Evolutionary conservation across 2,329 filamentous ascomycete genomes (phyloP).

Genomic region (Dendrostoma leiphaemia): DNA sequence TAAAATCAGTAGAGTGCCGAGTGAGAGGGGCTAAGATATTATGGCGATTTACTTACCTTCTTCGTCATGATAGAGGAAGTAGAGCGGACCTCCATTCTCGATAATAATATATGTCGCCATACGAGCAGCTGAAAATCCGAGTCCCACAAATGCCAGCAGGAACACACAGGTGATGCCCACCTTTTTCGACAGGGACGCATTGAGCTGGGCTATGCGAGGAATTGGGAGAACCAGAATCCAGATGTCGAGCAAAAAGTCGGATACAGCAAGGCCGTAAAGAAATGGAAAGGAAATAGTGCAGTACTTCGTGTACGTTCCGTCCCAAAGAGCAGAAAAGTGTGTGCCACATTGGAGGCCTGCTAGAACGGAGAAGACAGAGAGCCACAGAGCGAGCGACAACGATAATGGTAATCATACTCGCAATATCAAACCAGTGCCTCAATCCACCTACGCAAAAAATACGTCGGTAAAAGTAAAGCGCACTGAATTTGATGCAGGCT

Average conservation of each 20-base stretch:
- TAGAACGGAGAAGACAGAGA: conserved; percentile 20
- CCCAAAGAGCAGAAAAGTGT: conserved; percentile 23
- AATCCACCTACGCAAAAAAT: conserved; percentile 19
- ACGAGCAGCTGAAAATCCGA: conserved; percentile 9
- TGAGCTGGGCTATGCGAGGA: conserved; percentile 14
- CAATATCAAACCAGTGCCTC: conserved; percentile 13
- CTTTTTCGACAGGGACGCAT: neutral
- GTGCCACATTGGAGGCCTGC: conserved; percentile 23
- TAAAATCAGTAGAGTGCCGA: neutral
- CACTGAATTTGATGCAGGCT: conserved; percentile 20
- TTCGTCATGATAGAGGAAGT: neutral
- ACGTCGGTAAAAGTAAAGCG: conserved; percentile 23
- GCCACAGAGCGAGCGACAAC: conserved; percentile 19
- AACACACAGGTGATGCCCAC: conserved; percentile 17
- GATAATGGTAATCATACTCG: conserved; percentile 12
- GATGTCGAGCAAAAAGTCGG: conserved; percentile 23
- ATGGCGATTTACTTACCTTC: neutral
- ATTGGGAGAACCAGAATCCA: conserved; percentile 22
- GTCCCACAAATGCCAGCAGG: conserved; percentile 14
- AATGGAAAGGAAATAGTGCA: conserved; percentile 22
- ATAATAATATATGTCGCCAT: conserved; percentile 9
- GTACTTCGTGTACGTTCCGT: conserved; percentile 21
- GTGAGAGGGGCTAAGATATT: neutral
- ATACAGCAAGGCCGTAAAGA: conserved; percentile 19
- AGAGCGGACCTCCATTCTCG: neutral